Evolutionary conservation across 2,329 filamentous ascomycete genomes (phyloP).

Genomic region (Paraphaeosphaeria minitans): DNA sequence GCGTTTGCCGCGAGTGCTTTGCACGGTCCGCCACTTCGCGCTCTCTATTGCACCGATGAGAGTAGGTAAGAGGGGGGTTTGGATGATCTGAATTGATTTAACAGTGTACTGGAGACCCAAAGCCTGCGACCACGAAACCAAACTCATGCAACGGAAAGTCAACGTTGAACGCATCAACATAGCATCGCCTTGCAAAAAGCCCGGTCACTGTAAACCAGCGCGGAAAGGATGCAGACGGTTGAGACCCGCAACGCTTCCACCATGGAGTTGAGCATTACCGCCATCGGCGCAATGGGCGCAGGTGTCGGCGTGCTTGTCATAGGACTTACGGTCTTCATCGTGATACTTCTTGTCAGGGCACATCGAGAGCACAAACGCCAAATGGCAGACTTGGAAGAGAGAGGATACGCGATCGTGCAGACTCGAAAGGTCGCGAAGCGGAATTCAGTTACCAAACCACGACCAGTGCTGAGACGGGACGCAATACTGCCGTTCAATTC

Average conservation of each 20-base stretch:
- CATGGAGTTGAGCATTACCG: slow-evolving; percentile 29
- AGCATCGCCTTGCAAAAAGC: background rate
- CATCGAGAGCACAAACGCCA: slow-evolving; percentile 35
- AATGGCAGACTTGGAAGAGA: slow-evolving; percentile 39
- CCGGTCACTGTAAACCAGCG: background rate
- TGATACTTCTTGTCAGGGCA: slow-evolving; percentile 35
- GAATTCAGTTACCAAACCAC: slow-evolving; percentile 32
- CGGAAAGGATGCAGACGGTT: slow-evolving; percentile 17
- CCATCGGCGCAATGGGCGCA: slow-evolving; percentile 30
- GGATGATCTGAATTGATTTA: background rate
- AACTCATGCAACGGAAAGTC: background rate
- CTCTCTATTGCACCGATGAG: slow-evolving; percentile 4
- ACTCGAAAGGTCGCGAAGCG: slow-evolving; percentile 25
- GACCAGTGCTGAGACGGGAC: slow-evolving; percentile 38
- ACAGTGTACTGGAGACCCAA: background rate
- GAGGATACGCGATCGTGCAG: slow-evolving; percentile 35
- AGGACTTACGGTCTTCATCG: slow-evolving; percentile 29
- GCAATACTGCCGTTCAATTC: slow-evolving; percentile 42
- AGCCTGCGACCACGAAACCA: background rate
- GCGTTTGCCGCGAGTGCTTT: slow-evolving; percentile 23
- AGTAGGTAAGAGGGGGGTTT: slow-evolving; percentile 25
- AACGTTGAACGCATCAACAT: background rate
- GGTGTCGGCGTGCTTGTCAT: slow-evolving; percentile 34
- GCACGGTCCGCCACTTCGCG: slow-evolving; percentile 23
- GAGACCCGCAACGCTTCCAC: slow-evolving; percentile 16